These are phyloP conservation scores for Sporothrix inflata DNA, from an alignment of 2,329 filamentous ascomycete genomes.

Conservation along the genomic window DNA sequence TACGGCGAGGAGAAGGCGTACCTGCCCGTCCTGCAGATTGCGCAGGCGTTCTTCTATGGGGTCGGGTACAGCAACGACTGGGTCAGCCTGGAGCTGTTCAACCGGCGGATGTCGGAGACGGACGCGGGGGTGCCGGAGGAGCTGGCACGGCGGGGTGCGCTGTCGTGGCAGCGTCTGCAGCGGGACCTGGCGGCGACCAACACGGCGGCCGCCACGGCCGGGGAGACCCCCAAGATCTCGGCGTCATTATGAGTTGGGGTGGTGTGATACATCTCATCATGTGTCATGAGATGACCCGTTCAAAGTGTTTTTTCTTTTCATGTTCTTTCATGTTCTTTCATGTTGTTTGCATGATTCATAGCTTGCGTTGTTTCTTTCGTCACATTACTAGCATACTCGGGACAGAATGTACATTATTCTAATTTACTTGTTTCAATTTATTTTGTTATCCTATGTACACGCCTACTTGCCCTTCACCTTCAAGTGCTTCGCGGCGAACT, in stretches of 20 bases:
- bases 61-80: constrained; percentile 59
- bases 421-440: neutral
- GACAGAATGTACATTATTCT: neutral
- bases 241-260: neutral
- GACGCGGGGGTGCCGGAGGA: constrained; percentile 50
- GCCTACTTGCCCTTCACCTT: constrained; percentile 42
- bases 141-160: constrained; percentile 55
- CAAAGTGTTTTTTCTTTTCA: neutral
- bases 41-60: constrained; percentile 56
- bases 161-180: constrained; percentile 51
- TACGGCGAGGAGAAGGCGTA: constrained; percentile 62
- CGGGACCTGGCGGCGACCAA: constrained; percentile 17
- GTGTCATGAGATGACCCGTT: neutral
- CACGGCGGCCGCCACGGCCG: neutral
- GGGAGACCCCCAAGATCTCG: neutral
- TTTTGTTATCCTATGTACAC: neutral
- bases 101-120: constrained; percentile 53
- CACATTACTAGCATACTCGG: neutral
- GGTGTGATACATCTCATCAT: neutral
- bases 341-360: neutral
- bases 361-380: constrained; percentile 10
- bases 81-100: constrained; percentile 65
- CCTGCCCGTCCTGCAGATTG: constrained; percentile 58
- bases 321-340: too few species aligned
- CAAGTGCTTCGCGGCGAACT: constrained; percentile 54